A percentile compares a stretch with the other conserved stretches of the same genome.
Evolutionary conservation across 768 basidiomycete genomes (phyloP).

Genomic region (Kwoniella mangroviensis): DNA sequence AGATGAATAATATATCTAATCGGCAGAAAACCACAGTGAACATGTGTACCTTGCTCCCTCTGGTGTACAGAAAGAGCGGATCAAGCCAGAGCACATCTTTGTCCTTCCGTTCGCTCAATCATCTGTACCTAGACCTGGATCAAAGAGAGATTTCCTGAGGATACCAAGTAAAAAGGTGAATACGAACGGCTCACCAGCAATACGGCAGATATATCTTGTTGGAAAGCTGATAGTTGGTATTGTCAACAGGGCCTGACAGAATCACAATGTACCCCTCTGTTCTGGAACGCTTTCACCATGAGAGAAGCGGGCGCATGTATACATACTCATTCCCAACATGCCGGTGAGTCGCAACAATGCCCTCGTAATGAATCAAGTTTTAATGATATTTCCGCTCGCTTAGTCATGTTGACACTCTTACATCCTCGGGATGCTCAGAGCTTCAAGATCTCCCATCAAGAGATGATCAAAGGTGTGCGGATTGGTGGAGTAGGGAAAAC

Average conservation of each 20-base stretch:
- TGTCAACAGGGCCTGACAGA: slow-evolving; percentile 68
- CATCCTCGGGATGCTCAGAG: slow-evolving; percentile 66
- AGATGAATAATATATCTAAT: neutral
- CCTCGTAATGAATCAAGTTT: too few relatives aligned
- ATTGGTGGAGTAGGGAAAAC: slow-evolving; percentile 75
- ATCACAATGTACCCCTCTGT: slow-evolving; percentile 84
- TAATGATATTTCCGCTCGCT: neutral
- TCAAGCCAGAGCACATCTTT: slow-evolving; percentile 80
- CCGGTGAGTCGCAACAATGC: slow-evolving; percentile 54
- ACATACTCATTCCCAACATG: slow-evolving; percentile 86
- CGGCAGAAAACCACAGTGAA: slow-evolving; percentile 61
- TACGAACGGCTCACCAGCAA: slow-evolving; percentile 1
- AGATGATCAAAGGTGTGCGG: slow-evolving; percentile 93
- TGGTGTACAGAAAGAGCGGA: slow-evolving; percentile 88
- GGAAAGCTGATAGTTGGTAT: too few relatives aligned
- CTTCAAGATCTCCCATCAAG: slow-evolving; percentile 84
- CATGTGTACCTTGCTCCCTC: slow-evolving; percentile 86
- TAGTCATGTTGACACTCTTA: slow-evolving; percentile 78
- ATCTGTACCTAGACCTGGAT: slow-evolving; percentile 64
- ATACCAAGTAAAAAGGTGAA: slow-evolving; percentile 66
- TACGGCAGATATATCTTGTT: neutral
- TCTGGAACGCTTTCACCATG: slow-evolving; percentile 88
- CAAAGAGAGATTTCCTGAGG: slow-evolving; percentile 76
- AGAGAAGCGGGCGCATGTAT: slow-evolving; percentile 82
- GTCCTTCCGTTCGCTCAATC: slow-evolving; percentile 78